Evolutionary conservation across 2,329 filamentous ascomycete genomes (phyloP).

Genomic region (Massarina eburnea): DNA sequence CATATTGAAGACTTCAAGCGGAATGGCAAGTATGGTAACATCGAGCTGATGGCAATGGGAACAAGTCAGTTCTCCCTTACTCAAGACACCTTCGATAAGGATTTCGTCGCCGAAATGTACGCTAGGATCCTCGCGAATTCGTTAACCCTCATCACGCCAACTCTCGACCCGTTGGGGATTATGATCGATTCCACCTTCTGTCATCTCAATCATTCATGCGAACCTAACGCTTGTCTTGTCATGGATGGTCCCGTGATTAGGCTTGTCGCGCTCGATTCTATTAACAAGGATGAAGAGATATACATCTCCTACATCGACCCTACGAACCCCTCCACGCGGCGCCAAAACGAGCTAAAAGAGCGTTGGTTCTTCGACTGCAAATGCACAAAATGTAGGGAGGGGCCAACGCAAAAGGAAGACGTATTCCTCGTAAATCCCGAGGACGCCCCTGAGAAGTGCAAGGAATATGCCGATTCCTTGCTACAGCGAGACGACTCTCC

Average conservation of each 20-base stretch:
- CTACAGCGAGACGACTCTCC: constrained; percentile 9
- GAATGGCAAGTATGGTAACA: constrained; percentile 47
- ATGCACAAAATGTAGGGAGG: constrained; percentile 54
- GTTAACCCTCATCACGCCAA: constrained; percentile 58
- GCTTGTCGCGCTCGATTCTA: constrained; percentile 55
- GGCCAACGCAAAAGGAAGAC: constrained; percentile 44
- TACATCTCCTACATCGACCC: constrained; percentile 64
- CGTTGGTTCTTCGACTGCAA: constrained; percentile 62
- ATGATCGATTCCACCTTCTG: constrained; percentile 58
- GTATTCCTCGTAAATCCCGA: constrained; percentile 39
- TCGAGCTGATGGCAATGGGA: constrained; percentile 57
- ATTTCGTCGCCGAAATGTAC: constrained; percentile 48
- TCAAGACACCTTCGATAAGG: constrained; percentile 42
- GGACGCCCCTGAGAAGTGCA: constrained; percentile 25
- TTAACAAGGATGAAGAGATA: constrained; percentile 59
- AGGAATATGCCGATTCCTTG: constrained; percentile 24
- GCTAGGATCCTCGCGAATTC: constrained; percentile 60
- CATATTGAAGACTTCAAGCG: constrained; percentile 53
- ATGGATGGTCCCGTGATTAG: constrained; percentile 57
- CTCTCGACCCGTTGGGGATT: constrained; percentile 61
- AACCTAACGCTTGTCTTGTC: constrained; percentile 59
- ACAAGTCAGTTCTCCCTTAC: constrained; percentile 56
- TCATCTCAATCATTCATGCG: constrained; percentile 64
- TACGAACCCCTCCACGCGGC: constrained; percentile 53
- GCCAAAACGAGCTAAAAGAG: constrained; percentile 54